These are phyloP conservation scores for Gossypium turneri DNA, from an alignment of 345 rosid species.

Conservation along the genomic window DNA sequence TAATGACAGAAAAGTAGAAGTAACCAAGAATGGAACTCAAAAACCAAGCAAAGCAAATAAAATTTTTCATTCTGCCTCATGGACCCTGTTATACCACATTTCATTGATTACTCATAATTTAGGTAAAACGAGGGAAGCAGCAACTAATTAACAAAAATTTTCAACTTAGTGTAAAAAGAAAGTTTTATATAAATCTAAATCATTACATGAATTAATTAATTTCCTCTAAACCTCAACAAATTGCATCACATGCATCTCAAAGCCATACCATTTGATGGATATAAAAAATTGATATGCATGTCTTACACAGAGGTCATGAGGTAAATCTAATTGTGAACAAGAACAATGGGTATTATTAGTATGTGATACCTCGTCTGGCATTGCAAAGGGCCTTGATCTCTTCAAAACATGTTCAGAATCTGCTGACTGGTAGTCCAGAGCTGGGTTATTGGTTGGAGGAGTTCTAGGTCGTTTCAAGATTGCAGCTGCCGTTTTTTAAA, in stretches of 20 bases:
- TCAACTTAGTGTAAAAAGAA: background rate
- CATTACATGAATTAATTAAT: background rate
- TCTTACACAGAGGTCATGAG: conserved; percentile 4
- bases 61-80: background rate
- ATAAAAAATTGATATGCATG: background rate
- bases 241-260: conserved; percentile 2
- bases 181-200: background rate
- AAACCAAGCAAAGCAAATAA: conserved; percentile 3
- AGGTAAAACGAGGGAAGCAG: background rate
- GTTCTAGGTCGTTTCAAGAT: conserved; percentile 71
- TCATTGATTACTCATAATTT: background rate
- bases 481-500: conserved; percentile 34
- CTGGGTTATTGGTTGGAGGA: conserved; percentile 48
- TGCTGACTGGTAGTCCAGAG: conserved; percentile 74
- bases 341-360: conserved; percentile 6
- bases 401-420: conserved; percentile 68
- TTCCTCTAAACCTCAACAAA: background rate
- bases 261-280: background rate
- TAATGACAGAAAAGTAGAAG: background rate
- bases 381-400: conserved; percentile 70
- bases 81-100: background rate
- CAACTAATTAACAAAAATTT: background rate
- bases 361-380: conserved; percentile 59
- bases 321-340: conserved; percentile 1
- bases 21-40: background rate